Evolutionary conservation across 192 early-diverging fungal genomes (phyloP).

Genomic region (Linnemannia elongata): DNA sequence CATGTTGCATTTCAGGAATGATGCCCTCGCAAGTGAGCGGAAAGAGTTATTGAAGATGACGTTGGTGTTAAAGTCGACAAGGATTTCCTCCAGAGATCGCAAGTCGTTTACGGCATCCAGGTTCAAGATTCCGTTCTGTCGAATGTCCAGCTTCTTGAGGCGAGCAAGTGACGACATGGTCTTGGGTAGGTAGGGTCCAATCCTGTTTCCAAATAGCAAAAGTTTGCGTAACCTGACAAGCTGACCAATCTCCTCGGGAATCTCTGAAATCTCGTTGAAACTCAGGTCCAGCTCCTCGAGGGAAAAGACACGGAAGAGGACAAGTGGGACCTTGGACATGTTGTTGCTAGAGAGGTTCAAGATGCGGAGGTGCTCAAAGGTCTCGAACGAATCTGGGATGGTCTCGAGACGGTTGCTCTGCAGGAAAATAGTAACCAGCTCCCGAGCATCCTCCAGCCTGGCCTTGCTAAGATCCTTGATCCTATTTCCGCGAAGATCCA

Average conservation of each 20-base stretch:
- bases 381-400: conserved; percentile 75
- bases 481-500: conserved; percentile 86
- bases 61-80: conserved; percentile 81
- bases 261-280: conserved; percentile 83
- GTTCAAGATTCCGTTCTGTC: conserved; percentile 84
- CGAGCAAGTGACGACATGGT: conserved; percentile 67
- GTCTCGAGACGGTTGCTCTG: conserved; percentile 81
- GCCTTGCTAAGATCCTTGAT: conserved; percentile 75
- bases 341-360: conserved; percentile 89
- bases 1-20: conserved; percentile 77
- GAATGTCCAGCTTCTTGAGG: conserved; percentile 83
- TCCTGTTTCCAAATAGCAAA: conserved; percentile 81
- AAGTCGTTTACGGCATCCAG: conserved; percentile 69
- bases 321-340: conserved; percentile 74
- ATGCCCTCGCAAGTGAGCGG: conserved; percentile 66
- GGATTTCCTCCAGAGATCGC: conserved; percentile 70
- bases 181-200: conserved; percentile 78
- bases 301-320: conserved; percentile 71
- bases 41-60: conserved; percentile 73
- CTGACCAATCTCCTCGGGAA: conserved; percentile 81
- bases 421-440: conserved; percentile 73
- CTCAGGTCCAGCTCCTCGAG: conserved; percentile 82
- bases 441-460: conserved; percentile 71
- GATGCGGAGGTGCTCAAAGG: conserved; percentile 69
- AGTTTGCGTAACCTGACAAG: conserved; percentile 71